Base-by-base conservation (phyloP, 805 yeast species). In the Candida oleophila region DNA sequence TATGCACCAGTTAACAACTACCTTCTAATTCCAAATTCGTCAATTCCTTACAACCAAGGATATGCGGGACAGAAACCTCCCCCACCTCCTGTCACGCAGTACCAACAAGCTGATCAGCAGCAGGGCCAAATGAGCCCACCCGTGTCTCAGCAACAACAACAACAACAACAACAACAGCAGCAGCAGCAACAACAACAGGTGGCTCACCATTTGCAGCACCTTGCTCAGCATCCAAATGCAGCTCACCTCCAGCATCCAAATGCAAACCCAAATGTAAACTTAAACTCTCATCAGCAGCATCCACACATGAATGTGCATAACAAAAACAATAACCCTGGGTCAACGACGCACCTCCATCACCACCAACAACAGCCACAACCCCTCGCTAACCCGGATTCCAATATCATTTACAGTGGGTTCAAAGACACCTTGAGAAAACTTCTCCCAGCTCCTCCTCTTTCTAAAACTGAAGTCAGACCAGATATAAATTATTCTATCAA, bases 361-460 rank as follows among this genome's bases (percentile, higher is more conserved):
- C 21, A 18, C 36, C 50, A 47, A 35, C 44, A 43, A n/a, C 47
- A 45, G 33, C 44, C 9, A 43, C 43, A 38, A 4, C 39, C 14
- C 39, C 39, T 19, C 42, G 34, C 19, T 12, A 41, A 41, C 22
- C 43, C 36, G 20, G 45, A 42, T n/a, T n/a, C 35, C 42, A 46
- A 41, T 32, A 53, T 55, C 22, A 52, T 59, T 43, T 58, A 55
- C 41, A 45, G 58, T 18, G 52, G 54, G 43, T 61, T 58, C 44
- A 54, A 61, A 9, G 65, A 61, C 42, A 50, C 66, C 21, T 54
- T 66, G 33, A 68, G 62, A 45, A 58, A 51, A 28, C 50, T 63
- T 16, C 57, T 80, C 43, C 78, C 81, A 3, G 61, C 59, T n/a
- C 82, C 83, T 1, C 85, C 84, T 1, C 59, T 80, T 22, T 52